Conservation (phyloP, 371 early-diverging fungal genomes). For the Actinomucor elegans region DNA sequence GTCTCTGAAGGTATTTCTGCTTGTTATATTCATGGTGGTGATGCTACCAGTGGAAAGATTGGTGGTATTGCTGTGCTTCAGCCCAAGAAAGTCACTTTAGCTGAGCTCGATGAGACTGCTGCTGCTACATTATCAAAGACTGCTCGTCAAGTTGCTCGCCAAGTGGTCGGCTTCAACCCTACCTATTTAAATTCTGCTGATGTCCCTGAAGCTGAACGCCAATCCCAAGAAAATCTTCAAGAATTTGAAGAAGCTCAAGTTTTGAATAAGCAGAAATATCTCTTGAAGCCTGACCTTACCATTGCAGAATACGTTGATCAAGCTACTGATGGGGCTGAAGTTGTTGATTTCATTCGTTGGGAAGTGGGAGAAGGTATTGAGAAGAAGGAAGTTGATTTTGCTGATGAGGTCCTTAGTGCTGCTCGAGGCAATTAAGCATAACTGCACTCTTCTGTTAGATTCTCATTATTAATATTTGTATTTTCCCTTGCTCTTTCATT, state of each 20-base stretch:
- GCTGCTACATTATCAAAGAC: constrained; percentile 47
- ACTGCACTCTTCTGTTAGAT: too few relatives aligned
- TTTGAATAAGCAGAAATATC: constrained; percentile 71
- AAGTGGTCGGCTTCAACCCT: constrained; percentile 78
- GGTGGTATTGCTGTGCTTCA: constrained; percentile 71
- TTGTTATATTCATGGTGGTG: constrained; percentile 74
- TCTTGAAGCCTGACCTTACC: constrained; percentile 76
- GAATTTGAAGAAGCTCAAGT: constrained; percentile 60
- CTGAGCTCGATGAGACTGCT: constrained; percentile 32
- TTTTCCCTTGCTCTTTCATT: too few relatives aligned
- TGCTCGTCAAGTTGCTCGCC: constrained; percentile 74
- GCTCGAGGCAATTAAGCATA: constrained; percentile 27
- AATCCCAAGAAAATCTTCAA: constrained; percentile 29
- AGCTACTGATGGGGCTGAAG: constrained; percentile 49
- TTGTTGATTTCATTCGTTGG: constrained; percentile 72
- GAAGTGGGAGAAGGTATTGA: constrained; percentile 88
- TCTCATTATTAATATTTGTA: too few relatives aligned
- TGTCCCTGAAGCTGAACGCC: constrained; percentile 48
- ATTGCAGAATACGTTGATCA: constrained; percentile 41
- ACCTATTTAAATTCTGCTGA: constrained; percentile 46
- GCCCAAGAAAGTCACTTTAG: constrained; percentile 32
- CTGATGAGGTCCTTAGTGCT: constrained; percentile 69
- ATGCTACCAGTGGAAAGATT: constrained; percentile 60
- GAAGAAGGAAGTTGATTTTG: constrained; percentile 75
- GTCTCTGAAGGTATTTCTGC: constrained; percentile 48